Evolutionary conservation across 352 stramenopile genomes (phyloP), one percentile per base, ranked within the genome.

Genomic region (Saprolegnia diclina): DNA sequence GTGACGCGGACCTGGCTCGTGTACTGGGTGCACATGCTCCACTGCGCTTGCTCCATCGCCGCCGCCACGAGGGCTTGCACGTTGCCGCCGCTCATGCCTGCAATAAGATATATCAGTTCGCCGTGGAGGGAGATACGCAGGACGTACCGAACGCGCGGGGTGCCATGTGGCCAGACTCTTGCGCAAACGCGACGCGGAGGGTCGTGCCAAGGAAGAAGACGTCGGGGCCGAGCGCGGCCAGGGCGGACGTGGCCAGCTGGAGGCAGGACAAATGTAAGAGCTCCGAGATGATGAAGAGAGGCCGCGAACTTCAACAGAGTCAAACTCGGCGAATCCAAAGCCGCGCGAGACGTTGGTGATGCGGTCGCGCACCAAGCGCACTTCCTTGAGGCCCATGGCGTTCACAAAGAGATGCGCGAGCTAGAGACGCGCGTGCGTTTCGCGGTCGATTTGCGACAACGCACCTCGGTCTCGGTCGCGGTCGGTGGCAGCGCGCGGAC

Each of bases 311-410:
- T 90, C 77, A 0, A 83, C 56, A 64, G 88, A 75, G 14, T 71
- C 72, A 65, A 93, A 93, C 65, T 94, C 87, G 22, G 93, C 72
- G 45, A 94, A 94, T 0, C 76, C 85, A 67, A 94, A 93, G 16
- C 87, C 83, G 40, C 85, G 78, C 18, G 85, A 90, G 22, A 76
- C 46, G 45, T 83, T 85, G 16, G 85, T 91, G 16, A 50, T 65
- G 6, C 87, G 85, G 46, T 94, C 85, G 67, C 85, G 82, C 52
- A 93, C 81, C 22, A 94, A 53, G 3, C 87, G 78, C 45, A 94
- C 89, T 22, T 90, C 82, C 13, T 79, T 76, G 6, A 93, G 73
- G 11, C 82, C 83, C 19, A 87, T 73, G 63, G 81, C 87, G 21
- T 82, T 67, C 21, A 79, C 81, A 61, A 94, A 93, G 0, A 77